Evolutionary conservation across 495 filamentous ascomycete species (phyloP).

Genomic region (Echria macrotheca): DNA sequence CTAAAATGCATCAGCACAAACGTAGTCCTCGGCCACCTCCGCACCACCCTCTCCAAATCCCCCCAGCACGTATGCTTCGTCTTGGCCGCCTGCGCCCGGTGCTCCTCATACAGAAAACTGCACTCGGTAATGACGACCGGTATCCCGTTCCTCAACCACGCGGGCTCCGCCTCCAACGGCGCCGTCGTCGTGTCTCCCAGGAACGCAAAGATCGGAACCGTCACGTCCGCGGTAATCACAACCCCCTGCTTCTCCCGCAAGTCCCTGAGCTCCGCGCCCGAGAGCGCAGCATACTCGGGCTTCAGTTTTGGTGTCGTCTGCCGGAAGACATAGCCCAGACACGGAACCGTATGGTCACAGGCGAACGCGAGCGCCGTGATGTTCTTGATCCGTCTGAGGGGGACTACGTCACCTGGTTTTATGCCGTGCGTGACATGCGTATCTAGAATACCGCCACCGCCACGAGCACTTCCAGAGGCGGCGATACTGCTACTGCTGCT

Average conservation of each 20-base stretch:
- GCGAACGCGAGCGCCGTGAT: constrained; percentile 27
- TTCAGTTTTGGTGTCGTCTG: constrained; percentile 22
- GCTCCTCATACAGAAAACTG: constrained; percentile 30
- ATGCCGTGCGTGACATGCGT: constrained; percentile 28
- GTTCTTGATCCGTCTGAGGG: constrained; percentile 18
- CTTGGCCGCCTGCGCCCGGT: constrained; percentile 27
- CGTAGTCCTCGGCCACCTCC: constrained; percentile 24
- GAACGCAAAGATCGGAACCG: constrained; percentile 33
- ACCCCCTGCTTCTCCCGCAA: constrained; percentile 17
- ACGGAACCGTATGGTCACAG: constrained; percentile 36
- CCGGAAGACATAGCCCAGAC: constrained; percentile 34
- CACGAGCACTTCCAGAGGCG: neutral
- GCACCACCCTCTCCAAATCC: constrained; percentile 29
- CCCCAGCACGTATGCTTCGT: constrained; percentile 35
- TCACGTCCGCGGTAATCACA: constrained; percentile 22
- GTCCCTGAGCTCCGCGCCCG: constrained; percentile 18
- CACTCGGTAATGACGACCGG: constrained; percentile 37
- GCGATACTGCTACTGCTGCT: too few species aligned
- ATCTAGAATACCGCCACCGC: neutral
- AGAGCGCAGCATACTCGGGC: constrained; percentile 16
- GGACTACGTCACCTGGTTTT: constrained; percentile 13
- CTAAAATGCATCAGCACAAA: constrained; percentile 39
- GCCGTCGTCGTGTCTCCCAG: constrained; percentile 32
- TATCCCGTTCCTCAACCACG: constrained; percentile 21
- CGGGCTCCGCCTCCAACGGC: constrained; percentile 18